Evolutionary conservation across 2,329 filamentous ascomycete species (phyloP), one percentile per base, ranked within the genome.

Genomic region (Claviceps pusilla): DNA sequence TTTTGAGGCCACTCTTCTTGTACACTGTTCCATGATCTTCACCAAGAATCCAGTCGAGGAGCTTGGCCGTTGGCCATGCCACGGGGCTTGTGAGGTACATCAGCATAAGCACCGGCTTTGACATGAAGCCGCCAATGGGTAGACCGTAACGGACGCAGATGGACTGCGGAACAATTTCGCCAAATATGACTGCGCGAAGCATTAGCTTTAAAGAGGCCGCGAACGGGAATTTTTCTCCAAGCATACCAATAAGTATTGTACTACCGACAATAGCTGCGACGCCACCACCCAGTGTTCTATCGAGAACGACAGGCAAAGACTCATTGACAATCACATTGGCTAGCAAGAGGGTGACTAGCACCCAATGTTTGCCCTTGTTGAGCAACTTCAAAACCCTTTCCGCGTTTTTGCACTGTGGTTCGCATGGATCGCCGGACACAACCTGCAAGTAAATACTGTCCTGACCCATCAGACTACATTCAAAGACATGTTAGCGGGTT

Each of bases 291-390:
- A 98, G 79, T 55, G 89, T 95, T 55, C 93, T 79, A 70, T 98
- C 93, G 52, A 98, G 79, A 11, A 98, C 88, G 58, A 98, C 95
- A 33, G 93, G 93, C 14, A 96, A 76, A 2, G 91, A 94, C 71
- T 97, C 93, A 69, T 98, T 97, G 60, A 94, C 95, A 63, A 98
- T 94, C 65, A 98, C 93, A 68, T 98, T 98, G 68, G 89, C 89
- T 54, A 98, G 75, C 7, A 98, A 78, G 31, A 98, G 73, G 3
- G 93, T 97, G 53, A 98, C 93, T 55, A 98, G 75, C 24, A 98
- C 91, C 93, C 93, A 98, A 70, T 98, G 93, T 69, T 98, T 98
- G 63, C 93, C 93, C 62, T 80, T 86, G 59, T 88, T 82, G 54
- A 98, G 72, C 33, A 98, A 74, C 47, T 82, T 77, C 61, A 93